These are phyloP conservation scores for Noccaea caerulescens DNA, from an alignment of 345 rosid species.

Conservation along the genomic window DNA sequence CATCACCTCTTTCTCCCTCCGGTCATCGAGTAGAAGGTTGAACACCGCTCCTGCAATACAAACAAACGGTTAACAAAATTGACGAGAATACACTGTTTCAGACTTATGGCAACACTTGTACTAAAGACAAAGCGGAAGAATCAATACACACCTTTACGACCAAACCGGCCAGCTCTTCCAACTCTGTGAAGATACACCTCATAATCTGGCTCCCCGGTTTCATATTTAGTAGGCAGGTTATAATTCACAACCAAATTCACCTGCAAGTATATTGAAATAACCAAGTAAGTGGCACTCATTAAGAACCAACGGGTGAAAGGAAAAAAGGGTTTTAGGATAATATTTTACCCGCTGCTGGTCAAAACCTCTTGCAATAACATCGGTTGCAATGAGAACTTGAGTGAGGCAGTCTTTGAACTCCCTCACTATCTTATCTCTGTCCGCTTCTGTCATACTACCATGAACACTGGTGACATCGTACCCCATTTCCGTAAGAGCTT, in stretches of 20 bases:
- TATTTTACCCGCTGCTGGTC: constrained; percentile 85
- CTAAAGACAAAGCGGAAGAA: neutral
- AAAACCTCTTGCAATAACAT: constrained; percentile 89
- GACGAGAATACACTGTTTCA: neutral
- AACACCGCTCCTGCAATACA: constrained; percentile 78
- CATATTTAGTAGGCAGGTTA: constrained; percentile 74
- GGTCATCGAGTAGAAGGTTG: constrained; percentile 59
- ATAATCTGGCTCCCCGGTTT: constrained; percentile 66
- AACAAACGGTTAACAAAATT: neutral
- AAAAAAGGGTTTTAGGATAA: constrained; percentile 8
- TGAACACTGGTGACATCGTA: constrained; percentile 86
- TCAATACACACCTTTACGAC: constrained; percentile 71
- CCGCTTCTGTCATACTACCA: constrained; percentile 64
- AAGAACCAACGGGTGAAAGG: neutral
- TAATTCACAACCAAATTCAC: constrained; percentile 88
- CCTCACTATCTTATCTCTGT: constrained; percentile 80
- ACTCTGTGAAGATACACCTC: constrained; percentile 96
- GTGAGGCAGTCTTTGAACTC: constrained; percentile 90
- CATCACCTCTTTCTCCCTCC: constrained; percentile 55
- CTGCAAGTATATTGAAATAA: constrained; percentile 46
- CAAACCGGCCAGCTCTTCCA: constrained; percentile 97
- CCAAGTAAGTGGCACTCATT: neutral
- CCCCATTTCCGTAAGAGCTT: constrained; percentile 67
- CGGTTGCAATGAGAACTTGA: constrained; percentile 87
- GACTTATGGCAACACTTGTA: neutral